Conservation (phyloP, 345 rosid genomes). For the Rhodamnia argentea region DNA sequence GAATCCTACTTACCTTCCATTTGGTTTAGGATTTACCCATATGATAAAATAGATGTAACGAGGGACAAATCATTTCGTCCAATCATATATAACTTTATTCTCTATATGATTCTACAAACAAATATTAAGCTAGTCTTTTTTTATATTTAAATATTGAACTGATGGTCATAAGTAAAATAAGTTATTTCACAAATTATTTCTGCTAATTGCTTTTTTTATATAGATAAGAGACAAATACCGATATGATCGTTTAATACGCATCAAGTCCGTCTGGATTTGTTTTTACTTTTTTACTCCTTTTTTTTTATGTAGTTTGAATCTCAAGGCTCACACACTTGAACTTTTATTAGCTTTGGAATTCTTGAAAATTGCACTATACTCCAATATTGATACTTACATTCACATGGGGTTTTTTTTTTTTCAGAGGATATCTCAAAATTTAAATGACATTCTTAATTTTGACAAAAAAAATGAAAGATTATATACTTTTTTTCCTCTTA, state of each 20-base stretch:
- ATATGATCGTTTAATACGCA: neutral
- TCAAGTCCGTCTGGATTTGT: fast-evolving
- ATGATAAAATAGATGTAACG: neutral
- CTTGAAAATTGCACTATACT: neutral
- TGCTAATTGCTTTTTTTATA: neutral
- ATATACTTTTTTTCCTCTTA: neutral
- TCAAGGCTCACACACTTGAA: fast-evolving
- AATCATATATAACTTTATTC: fast-evolving
- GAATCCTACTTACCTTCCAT: neutral
- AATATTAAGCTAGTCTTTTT: fast-evolving
- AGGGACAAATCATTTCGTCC: fast-evolving
- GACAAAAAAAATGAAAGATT: too few species aligned
- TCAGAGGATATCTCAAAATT: neutral
- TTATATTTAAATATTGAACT: fast-evolving
- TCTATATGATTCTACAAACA: neutral
- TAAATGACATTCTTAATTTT: neutral
- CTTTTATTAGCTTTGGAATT: neutral
- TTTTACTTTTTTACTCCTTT: too few species aligned
- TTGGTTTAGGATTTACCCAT: neutral
- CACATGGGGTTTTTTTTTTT: neutral
- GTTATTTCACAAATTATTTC: neutral
- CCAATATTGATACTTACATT: neutral
- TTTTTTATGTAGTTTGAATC: neutral
- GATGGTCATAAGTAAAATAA: fast-evolving
- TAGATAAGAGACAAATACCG: fast-evolving